Evolutionary conservation across 2,329 filamentous ascomycete species (phyloP).

Genomic region (Claviceps digitariae): DNA sequence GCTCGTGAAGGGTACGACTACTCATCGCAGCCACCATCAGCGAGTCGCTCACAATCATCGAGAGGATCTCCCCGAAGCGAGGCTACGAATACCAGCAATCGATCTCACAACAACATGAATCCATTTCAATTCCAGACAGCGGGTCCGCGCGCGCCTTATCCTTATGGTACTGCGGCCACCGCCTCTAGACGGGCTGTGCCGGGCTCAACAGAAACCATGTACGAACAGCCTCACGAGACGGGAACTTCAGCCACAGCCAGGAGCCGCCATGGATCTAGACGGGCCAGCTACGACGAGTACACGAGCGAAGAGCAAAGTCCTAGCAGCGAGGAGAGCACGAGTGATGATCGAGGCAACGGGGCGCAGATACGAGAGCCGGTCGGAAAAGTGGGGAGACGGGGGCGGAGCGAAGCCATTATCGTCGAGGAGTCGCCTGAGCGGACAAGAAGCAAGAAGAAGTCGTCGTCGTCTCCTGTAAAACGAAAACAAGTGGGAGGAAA

Average conservation of each 20-base stretch:
- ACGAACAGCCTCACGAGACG: conserved; percentile 14
- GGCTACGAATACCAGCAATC: conserved; percentile 15
- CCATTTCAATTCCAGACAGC: conserved; percentile 41
- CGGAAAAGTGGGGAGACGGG: conserved; percentile 2
- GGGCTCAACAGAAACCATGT: conserved; percentile 18
- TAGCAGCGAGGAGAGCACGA: conserved; percentile 22
- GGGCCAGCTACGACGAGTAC: conserved; percentile 17
- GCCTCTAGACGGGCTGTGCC: conserved; percentile 24
- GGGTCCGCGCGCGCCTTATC: conserved; percentile 25
- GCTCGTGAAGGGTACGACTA: conserved; percentile 29
- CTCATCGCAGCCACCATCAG: conserved; percentile 5
- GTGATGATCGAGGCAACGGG: conserved; percentile 23
- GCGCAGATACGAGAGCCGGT: conserved; percentile 19
- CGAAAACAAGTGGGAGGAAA: conserved; percentile 22
- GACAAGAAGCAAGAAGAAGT: conserved; percentile 26
- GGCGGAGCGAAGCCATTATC: conserved; percentile 24
- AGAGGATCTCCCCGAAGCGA: conserved; percentile 20
- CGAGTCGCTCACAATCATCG: conserved; percentile 18
- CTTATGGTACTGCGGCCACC: conserved; percentile 18
- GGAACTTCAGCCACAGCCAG: conserved; percentile 18
- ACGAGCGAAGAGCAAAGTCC: conserved; percentile 23
- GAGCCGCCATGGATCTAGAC: conserved; percentile 18
- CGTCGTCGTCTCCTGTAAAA: conserved; percentile 27
- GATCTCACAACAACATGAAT: conserved; percentile 19
- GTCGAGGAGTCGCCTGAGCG: conserved; percentile 23